Evolutionary conservation across 345 rosid genomes (phyloP), one percentile per base, ranked within the genome.

Genomic region (Lagerstroemia speciosa): DNA sequence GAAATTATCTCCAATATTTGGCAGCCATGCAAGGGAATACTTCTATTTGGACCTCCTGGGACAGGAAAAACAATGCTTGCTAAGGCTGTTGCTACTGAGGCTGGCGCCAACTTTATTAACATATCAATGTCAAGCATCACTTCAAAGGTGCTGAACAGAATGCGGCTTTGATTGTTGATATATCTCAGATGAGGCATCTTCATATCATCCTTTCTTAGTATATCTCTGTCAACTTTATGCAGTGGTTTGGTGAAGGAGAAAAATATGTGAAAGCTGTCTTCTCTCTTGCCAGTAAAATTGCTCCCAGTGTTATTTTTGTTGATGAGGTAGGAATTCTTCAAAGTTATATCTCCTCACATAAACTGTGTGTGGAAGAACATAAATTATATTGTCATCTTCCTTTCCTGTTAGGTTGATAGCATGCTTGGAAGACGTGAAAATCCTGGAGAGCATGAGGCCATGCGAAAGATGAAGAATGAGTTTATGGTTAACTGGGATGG

Each of bases 181-280:
- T 40, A 29, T 48, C 67, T 48, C 69, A 61, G 34, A 19, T 65
- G 66, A 52, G 43, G 24, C 65, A 26, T 62, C 15, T 37, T 64
- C 32, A 37, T n/a, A 48, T 74, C 29, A 58, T 68, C 24, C 36
- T 62, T 19, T 22, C 53, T 52, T 30, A 36, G n/a, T 71, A 64
- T 69, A 62, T 58, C 24, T 11, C 57, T 63, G 33, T 74, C 37
- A 70, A 37, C 71, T 68, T 10, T 22, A 66, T 89, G 84, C 91
- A 95, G 99, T 95, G 98, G 99, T 95, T 95, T 84, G 99, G 99
- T 72, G 98, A 95, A 84, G 99, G 98, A 50, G 99, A 95, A 78
- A 95, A 95, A 81, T 95, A 92, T 73, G 98, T 95, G 37, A 95
- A 92, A 82, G 98, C 98, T 20, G 98, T 95, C 46, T 95, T 95